Evolutionary conservation across 768 basidiomycete genomes (phyloP), one percentile per base, ranked within the genome.

Genomic region (Mycena albidolilacea): DNA sequence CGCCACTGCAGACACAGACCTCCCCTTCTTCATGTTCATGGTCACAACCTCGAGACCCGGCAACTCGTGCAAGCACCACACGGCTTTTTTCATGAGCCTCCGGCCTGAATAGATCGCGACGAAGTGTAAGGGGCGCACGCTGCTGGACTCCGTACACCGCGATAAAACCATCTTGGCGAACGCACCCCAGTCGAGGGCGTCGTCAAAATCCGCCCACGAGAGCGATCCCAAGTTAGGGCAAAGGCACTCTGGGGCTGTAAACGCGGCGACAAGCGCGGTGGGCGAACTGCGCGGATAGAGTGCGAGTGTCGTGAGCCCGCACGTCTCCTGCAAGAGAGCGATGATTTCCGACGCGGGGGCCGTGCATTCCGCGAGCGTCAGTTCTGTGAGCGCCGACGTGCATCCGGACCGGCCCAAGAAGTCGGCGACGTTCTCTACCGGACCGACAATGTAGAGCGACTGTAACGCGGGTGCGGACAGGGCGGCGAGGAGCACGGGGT

Each of bases 81-180:
- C 6, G 41, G n/a, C 39, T 9, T 37, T 23, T 5, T 44, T 55
- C 55, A 59, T 59, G 19, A 54, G 23, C 55, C 10, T 12, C 12
- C 44, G 57, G 30, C 66, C 66, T 3, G 38, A 12, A 15, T 67
- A 58, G 11, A 59, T 11, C 0, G 52, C 55, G 43, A 59, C 55
- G n/a, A 35, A 67, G 19, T 52, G 37, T 2, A 59, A 57, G 21
- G 9, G 54, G 57, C 55, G 30, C 21, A 46, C 38, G 12, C 37
- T 23, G 10, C 37, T 19, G 37, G 37, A 15, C 55, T 23, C 57
- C 5, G 23, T 9, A 11, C 57, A 58, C 37, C 67, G 44, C 30
- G 59, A 60, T 19, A 9, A 43, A 7, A 68, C 38, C 67, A 68
- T 68, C 7, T 54, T 44, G 19, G 14, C 50, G 43, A 69, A 69